A percentile compares a stretch with the other conserved stretches of the same genome.
These are phyloP conservation scores for Monilinia fructicola DNA, from an alignment of 2,329 filamentous ascomycete genomes.

Conservation along the genomic window DNA sequence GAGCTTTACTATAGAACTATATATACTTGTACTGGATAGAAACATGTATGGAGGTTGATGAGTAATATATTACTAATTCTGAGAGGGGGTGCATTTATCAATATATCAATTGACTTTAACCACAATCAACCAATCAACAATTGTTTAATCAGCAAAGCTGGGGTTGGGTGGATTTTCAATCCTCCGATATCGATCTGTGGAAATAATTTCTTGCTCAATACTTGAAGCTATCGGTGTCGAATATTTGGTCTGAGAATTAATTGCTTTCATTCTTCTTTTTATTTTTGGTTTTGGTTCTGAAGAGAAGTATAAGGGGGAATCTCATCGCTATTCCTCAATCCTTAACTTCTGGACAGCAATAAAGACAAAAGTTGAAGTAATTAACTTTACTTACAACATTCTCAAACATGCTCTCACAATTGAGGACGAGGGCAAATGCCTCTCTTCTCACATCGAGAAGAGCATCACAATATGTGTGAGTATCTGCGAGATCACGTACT, in stretches of 20 bases:
- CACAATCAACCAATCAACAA: slow-evolving; percentile 11
- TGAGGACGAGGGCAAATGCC: slow-evolving; percentile 37
- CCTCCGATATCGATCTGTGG: slow-evolving; percentile 25
- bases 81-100: neutral
- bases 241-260: neutral
- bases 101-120: neutral
- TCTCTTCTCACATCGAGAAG: slow-evolving; percentile 35
- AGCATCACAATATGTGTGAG: slow-evolving; percentile 39
- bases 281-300: neutral
- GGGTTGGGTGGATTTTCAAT: slow-evolving; percentile 7
- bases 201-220: slow-evolving; percentile 23
- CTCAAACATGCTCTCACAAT: slow-evolving; percentile 35
- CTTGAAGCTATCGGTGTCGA: neutral
- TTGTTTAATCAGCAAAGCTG: slow-evolving; percentile 18
- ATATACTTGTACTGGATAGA: neutral
- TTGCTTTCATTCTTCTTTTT: neutral
- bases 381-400: slow-evolving; percentile 21
- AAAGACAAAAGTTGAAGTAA: slow-evolving; percentile 10
- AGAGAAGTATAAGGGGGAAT: neutral
- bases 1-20: too few species aligned
- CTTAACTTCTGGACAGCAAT: neutral
- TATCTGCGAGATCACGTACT: neutral
- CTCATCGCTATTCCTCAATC: neutral
- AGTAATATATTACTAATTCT: neutral
- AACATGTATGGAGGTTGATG: neutral